Evolutionary conservation across 1,284 basidiomycete genomes (phyloP).

Genomic region (Ustilago vetiveriae): DNA sequence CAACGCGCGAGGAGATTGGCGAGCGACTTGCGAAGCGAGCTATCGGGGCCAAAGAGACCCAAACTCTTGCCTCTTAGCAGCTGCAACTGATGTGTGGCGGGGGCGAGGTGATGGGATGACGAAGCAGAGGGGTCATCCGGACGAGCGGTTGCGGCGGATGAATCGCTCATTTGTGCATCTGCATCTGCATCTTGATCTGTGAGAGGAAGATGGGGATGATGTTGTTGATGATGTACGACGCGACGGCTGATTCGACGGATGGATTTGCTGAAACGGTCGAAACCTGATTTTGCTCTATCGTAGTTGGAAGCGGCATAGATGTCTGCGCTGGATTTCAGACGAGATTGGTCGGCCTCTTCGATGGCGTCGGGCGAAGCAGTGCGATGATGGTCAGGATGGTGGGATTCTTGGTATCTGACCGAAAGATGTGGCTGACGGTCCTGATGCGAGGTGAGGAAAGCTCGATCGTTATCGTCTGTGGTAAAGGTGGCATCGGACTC

Average conservation of each 20-base stretch:
- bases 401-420: slow-evolving; percentile 14
- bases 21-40: slow-evolving; percentile 42
- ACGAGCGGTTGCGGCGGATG: slow-evolving; percentile 22
- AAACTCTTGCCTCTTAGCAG: slow-evolving; percentile 80
- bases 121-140: no score
- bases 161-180: slow-evolving; percentile 45
- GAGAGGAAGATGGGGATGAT: slow-evolving; percentile 41
- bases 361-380: slow-evolving; percentile 37
- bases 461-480: slow-evolving; percentile 33
- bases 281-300: slow-evolving; percentile 36
- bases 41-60: slow-evolving; percentile 76
- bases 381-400: slow-evolving; percentile 13
- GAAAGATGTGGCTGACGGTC: slow-evolving; percentile 5
- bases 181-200: slow-evolving; percentile 42
- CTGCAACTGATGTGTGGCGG: slow-evolving; percentile 26
- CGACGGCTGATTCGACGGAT: slow-evolving; percentile 79
- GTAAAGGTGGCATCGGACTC: slow-evolving; percentile 29
- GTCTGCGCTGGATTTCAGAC: slow-evolving; percentile 46
- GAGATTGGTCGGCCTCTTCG: slow-evolving; percentile 14
- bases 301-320: slow-evolving; percentile 29
- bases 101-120: slow-evolving; percentile 1
- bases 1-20: slow-evolving; percentile 68
- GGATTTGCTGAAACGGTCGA: slow-evolving; percentile 53
- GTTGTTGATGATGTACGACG: slow-evolving; percentile 76
- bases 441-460: slow-evolving; percentile 30